These are phyloP conservation scores for Camptophora hylomeconis DNA, from an alignment of 2,329 filamentous ascomycete species.

Conservation along the genomic window DNA sequence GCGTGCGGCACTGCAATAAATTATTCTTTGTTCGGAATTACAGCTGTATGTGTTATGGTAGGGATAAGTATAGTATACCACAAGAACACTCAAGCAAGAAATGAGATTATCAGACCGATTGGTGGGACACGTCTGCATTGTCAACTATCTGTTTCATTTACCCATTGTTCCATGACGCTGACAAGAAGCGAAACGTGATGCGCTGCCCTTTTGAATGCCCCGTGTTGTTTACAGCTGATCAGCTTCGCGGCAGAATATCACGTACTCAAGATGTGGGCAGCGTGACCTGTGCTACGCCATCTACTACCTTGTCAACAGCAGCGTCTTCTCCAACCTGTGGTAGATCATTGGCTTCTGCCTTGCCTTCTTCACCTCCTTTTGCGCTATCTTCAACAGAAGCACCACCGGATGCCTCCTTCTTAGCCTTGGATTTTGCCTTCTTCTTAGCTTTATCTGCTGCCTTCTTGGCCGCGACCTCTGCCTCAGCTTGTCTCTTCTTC, in stretches of 20 bases:
- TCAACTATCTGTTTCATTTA: too few species aligned
- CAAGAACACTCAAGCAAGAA: too few species aligned
- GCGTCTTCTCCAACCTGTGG: conserved; percentile 22
- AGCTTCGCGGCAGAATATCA: neutral
- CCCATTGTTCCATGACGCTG: too few species aligned
- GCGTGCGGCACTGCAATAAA: too few species aligned
- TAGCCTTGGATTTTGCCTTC: conserved; percentile 19
- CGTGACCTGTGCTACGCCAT: conserved; percentile 30
- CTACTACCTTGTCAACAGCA: conserved; percentile 26
- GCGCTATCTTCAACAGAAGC: conserved; percentile 21
- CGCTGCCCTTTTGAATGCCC: too few species aligned
- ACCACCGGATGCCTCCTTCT: conserved; percentile 7
- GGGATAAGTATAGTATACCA: too few species aligned
- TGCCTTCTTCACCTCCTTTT: conserved; percentile 16
- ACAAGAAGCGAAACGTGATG: too few species aligned
- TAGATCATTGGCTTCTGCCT: conserved; percentile 23
- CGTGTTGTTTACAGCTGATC: too few species aligned
- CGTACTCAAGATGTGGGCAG: conserved; percentile 25
- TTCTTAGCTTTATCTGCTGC: conserved; percentile 24
- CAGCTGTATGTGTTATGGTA: too few species aligned
- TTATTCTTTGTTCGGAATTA: too few species aligned
- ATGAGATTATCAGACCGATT: too few species aligned
- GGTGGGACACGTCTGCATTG: too few species aligned
- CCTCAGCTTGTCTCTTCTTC: conserved; percentile 52
- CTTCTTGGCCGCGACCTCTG: conserved; percentile 24